Percentiles rank a stretch among this genome's conserved stretches.
Conservation (phyloP, 805 yeast genomes). For the Torulaspora maleeae region DNA sequence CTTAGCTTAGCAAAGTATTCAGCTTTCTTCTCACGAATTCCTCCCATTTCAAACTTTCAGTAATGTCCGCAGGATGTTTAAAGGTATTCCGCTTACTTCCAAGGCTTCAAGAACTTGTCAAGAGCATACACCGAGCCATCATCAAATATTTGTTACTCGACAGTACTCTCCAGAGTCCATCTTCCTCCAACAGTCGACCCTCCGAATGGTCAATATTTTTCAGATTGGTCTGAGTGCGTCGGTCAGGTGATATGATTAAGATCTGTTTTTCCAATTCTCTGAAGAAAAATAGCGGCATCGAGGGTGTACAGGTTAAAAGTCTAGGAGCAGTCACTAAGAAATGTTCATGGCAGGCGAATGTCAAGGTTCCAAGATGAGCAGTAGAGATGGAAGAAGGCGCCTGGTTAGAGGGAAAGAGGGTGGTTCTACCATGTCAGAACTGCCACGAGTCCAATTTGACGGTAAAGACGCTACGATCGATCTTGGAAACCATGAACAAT, state of each 20-base stretch:
- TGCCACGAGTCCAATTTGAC: constrained; percentile 11
- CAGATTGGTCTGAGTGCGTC: background rate
- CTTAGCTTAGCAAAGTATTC: constrained; percentile 95
- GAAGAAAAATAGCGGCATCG: background rate
- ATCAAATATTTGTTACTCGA: background rate
- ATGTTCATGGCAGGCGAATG: background rate
- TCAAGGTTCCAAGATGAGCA: background rate
- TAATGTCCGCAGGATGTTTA: constrained; percentile 66
- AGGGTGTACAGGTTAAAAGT: background rate
- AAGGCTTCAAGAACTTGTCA: background rate
- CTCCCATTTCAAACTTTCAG: constrained; percentile 95
- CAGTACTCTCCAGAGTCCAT: no score
- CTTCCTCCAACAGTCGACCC: no score
- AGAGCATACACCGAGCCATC: background rate
- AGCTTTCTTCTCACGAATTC: constrained; percentile 94
- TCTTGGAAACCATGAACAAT: constrained; percentile 10
- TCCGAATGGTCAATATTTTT: background rate
- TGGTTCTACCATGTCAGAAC: background rate
- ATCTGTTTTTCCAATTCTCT: background rate
- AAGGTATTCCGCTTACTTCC: constrained; percentile 43
- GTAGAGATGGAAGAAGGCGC: background rate
- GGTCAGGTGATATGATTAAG: background rate
- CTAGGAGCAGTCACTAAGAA: background rate
- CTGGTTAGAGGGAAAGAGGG: no score
- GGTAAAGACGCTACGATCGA: constrained; percentile 15